Evolutionary conservation across 2,329 filamentous ascomycete genomes (phyloP).

Genomic region (Trichoderma breve): DNA sequence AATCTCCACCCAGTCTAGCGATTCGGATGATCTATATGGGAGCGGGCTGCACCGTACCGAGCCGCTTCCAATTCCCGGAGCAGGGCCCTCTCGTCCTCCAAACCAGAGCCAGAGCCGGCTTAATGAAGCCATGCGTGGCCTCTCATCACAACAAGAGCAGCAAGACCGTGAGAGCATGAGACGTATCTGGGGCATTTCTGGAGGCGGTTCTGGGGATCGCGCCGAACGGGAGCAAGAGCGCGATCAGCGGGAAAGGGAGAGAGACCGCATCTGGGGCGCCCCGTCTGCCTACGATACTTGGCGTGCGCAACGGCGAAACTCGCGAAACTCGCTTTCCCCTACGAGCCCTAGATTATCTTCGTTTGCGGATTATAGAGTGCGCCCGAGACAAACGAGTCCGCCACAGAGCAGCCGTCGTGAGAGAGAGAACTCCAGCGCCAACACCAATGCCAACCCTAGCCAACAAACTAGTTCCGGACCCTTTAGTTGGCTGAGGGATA

Average conservation of each 20-base stretch:
- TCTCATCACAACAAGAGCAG: slow-evolving; percentile 30
- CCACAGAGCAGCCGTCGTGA: slow-evolving; percentile 36
- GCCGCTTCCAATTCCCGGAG: slow-evolving; percentile 14
- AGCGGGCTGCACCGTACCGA: background rate
- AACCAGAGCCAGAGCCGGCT: slow-evolving; percentile 31
- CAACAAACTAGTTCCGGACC: slow-evolving; percentile 37
- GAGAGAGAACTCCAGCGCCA: slow-evolving; percentile 31
- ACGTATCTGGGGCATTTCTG: slow-evolving; percentile 26
- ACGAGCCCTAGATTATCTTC: slow-evolving; percentile 34
- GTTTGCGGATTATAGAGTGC: slow-evolving; percentile 32
- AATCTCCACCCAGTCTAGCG: background rate
- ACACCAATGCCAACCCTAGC: slow-evolving; percentile 31
- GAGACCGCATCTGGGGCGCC: slow-evolving; percentile 26
- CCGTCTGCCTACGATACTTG: slow-evolving; percentile 36
- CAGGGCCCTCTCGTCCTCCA: slow-evolving; percentile 27
- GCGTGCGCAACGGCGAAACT: slow-evolving; percentile 38
- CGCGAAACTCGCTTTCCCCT: slow-evolving; percentile 40
- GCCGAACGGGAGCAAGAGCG: slow-evolving; percentile 23
- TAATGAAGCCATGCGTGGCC: slow-evolving; percentile 33
- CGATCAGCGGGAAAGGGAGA: slow-evolving; percentile 27
- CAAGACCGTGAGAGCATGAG: slow-evolving; percentile 29
- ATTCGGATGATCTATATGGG: background rate
- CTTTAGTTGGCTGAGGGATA: slow-evolving; percentile 45
- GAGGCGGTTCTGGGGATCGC: slow-evolving; percentile 24
- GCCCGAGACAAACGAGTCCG: slow-evolving; percentile 41